Percentiles rank a stretch among this genome's conserved stretches.
phyloP scores from a whole-genome alignment of 2,329 filamentous ascomycete genomes.

The Neurospora sp. region DNA sequence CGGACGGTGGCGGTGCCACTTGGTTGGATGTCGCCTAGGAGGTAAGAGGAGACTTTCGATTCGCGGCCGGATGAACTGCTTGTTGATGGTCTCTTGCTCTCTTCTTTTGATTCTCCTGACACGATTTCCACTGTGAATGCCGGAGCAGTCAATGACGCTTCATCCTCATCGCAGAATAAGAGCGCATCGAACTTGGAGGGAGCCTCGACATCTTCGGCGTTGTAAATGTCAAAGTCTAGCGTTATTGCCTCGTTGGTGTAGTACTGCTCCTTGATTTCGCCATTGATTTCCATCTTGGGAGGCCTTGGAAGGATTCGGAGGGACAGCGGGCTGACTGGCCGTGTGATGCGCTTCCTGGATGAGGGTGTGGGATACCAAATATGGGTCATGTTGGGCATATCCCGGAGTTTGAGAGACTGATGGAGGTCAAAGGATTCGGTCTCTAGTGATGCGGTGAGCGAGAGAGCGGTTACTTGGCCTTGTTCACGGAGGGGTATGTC shows the following conservation, averaged over 20 bases:
- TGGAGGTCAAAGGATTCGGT: slow-evolving; percentile 57
- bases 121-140: slow-evolving; percentile 29
- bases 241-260: slow-evolving; percentile 74
- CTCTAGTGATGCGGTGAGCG: slow-evolving; percentile 53
- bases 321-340: slow-evolving; percentile 36
- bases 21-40: slow-evolving; percentile 37
- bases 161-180: slow-evolving; percentile 46
- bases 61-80: slow-evolving; percentile 28
- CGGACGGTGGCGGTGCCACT: slow-evolving; percentile 33
- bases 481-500: slow-evolving; percentile 69
- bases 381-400: slow-evolving; percentile 28
- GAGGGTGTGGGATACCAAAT: slow-evolving; percentile 41
- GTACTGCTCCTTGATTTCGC: slow-evolving; percentile 59
- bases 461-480: slow-evolving; percentile 61
- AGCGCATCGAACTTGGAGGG: slow-evolving; percentile 60
- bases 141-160: slow-evolving; percentile 25
- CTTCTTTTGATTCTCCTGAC: slow-evolving; percentile 17
- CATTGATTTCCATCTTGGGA: slow-evolving; percentile 74
- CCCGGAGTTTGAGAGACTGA: slow-evolving; percentile 48
- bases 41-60: slow-evolving; percentile 31
- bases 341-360: slow-evolving; percentile 35
- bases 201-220: slow-evolving; percentile 74
- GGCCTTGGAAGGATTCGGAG: slow-evolving; percentile 78
- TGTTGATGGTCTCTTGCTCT: slow-evolving; percentile 9
- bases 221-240: slow-evolving; percentile 61